Base-by-base conservation (phyloP, 2,329 filamentous ascomycete species). In the Diaporthe ilicicola region DNA sequence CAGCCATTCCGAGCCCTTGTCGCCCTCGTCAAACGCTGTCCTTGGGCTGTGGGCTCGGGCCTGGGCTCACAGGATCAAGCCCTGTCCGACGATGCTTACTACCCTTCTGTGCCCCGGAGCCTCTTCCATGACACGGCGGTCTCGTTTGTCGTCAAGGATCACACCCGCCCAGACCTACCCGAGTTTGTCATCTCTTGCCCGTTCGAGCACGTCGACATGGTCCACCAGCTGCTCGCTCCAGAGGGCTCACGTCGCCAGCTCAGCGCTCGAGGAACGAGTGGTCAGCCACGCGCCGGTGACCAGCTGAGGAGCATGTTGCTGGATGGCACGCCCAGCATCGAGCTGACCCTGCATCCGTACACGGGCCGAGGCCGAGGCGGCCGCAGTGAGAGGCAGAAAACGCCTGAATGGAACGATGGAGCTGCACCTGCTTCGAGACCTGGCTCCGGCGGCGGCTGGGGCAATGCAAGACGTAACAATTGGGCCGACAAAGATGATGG, bases 251-350 rank as follows among this genome's bases (percentile, higher is more conserved):
- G 17, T 9, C 69, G 54, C 27, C 29, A 29, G 24, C 68, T 72
- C 13, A 53, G 37, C n/a, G 68, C 62, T 8, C 68, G 71, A 1
- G 68, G 68, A 7, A 50, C 71, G 24, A 72, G 71, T 7, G 61
- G 71, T 13, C 54, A 62, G 12, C 71, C 71, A 3, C 67, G 71
- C 2, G n/a, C 22, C 15, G 68, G 51, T 8, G 46, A 48, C 3
- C 68, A 72, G 55, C 12, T 72, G 54, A 67, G 71, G 39, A 72
- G 68, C 50, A 70, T 72, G 68, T 9, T 72, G 42, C 19, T 72
- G 22, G 71, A 72, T 32, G 71, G 71, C 29, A 72, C 62, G 17
- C 68, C 71, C 2, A 72, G 70, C n/a, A 68, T 72, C 39, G 68
- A 70, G 44, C 68, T 72, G 32, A 54, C 54, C 8, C 54, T 72